These are phyloP conservation scores for Phytophthora capsici DNA, from an alignment of 352 stramenopile species.

Conservation along the genomic window DNA sequence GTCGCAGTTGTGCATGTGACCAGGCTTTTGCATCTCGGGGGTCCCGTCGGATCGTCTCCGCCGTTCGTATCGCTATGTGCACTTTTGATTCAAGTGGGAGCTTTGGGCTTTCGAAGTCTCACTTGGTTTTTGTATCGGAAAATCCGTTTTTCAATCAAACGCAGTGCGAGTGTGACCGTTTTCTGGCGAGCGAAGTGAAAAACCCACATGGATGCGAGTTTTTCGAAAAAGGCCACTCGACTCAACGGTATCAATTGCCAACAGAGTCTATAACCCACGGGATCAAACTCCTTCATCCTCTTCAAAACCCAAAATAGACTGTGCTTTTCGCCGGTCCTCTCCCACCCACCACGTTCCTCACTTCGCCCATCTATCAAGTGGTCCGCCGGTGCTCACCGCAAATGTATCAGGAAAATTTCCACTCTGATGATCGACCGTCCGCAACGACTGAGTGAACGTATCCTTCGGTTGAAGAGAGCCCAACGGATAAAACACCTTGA, in stretches of 20 bases:
- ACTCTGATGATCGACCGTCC: slow-evolving; percentile 9
- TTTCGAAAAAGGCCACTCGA: not conserved
- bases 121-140: slow-evolving; percentile 34
- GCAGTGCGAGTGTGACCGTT: slow-evolving; percentile 7
- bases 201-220: not conserved
- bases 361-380: slow-evolving; percentile 26
- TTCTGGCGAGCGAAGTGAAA: slow-evolving; percentile 5
- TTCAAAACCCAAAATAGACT: not conserved
- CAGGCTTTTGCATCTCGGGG: slow-evolving; percentile 4
- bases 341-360: slow-evolving; percentile 3
- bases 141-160: slow-evolving; percentile 45
- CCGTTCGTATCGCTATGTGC: slow-evolving; percentile 30
- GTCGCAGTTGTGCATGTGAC: slow-evolving; percentile 12
- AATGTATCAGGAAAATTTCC: slow-evolving; percentile 41
- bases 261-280: not conserved
- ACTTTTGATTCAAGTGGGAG: slow-evolving; percentile 37
- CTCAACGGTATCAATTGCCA: too few species aligned
- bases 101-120: not conserved
- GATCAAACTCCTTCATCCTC: not conserved
- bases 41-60: not conserved
- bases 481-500: slow-evolving; percentile 14
- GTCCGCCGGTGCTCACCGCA: not conserved
- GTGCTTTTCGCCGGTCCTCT: slow-evolving; percentile 16
- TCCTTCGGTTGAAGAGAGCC: slow-evolving; percentile 19
- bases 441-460: slow-evolving; percentile 10